phyloP scores from a whole-genome alignment of 2,329 filamentous ascomycete species.

The Incumbomyces delicatus region DNA sequence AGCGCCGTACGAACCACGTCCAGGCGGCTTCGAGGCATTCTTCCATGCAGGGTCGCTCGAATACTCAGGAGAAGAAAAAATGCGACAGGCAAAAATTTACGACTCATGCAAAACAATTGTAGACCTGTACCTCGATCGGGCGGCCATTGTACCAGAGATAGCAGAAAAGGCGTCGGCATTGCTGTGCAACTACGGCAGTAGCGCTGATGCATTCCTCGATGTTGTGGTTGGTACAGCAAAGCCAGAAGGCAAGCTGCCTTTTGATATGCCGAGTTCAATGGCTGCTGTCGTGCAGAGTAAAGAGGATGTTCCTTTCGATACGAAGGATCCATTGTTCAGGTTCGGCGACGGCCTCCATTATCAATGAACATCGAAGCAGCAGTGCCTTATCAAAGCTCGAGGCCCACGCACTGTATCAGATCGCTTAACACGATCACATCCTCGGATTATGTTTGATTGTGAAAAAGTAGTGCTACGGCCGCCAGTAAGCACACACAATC shows the following conservation, averaged over 20 bases:
- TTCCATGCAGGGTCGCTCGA: conserved; percentile 11
- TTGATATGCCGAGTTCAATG: conserved; percentile 39
- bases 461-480: no score
- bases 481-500: no score
- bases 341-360: conserved; percentile 8
- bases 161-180: conserved; percentile 20
- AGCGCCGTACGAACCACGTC: conserved; percentile 8
- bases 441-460: not conserved
- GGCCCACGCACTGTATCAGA: not conserved
- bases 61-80: conserved; percentile 3
- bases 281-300: conserved; percentile 30
- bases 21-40: conserved; percentile 11
- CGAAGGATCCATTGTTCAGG: conserved; percentile 6
- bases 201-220: conserved; percentile 32
- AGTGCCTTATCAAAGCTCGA: not conserved
- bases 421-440: not conserved
- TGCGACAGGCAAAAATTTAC: conserved; percentile 5
- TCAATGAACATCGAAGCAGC: not conserved
- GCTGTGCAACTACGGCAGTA: conserved; percentile 9
- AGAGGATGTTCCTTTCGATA: conserved; percentile 9
- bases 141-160: conserved; percentile 32
- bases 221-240: conserved; percentile 28
- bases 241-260: conserved; percentile 37
- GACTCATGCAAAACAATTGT: conserved; percentile 3
- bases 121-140: conserved; percentile 11